A percentile compares a stretch with the other conserved stretches of the same genome.
Conservation (phyloP, 1,284 basidiomycete genomes). For the Boletus smithii region DNA sequence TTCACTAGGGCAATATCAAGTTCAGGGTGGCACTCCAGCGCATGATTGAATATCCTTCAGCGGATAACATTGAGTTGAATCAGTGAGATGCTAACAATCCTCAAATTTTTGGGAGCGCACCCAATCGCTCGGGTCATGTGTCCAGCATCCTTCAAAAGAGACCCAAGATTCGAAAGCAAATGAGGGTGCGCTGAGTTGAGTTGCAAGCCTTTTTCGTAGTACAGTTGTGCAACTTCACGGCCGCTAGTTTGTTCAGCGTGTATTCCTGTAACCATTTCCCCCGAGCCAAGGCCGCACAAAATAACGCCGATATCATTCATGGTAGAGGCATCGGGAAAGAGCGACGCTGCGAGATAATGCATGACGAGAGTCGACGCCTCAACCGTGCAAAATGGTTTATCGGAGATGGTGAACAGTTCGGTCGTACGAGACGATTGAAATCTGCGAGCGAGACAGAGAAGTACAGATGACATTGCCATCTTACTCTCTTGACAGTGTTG, state of each 20-base stretch:
- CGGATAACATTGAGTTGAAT: constrained; percentile 1
- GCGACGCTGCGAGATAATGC: constrained; percentile 56
- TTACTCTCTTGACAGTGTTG: constrained; percentile 28
- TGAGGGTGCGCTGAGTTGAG: constrained; percentile 57
- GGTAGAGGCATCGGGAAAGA: constrained; percentile 52
- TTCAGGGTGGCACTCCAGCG: constrained; percentile 52
- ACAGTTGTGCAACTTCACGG: constrained; percentile 47
- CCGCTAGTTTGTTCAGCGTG: constrained; percentile 25
- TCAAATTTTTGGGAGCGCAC: constrained; percentile 29
- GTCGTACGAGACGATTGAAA: constrained; percentile 39
- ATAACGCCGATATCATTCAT: constrained; percentile 64
- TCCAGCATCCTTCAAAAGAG: constrained; percentile 58
- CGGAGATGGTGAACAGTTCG: constrained; percentile 28
- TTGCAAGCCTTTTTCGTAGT: constrained; percentile 53
- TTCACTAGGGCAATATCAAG: constrained; percentile 62
- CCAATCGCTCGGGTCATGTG: constrained; percentile 49
- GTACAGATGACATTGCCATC: constrained; percentile 49
- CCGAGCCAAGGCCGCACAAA: constrained; percentile 45
- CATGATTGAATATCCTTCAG: constrained; percentile 32
- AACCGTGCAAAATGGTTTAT: constrained; percentile 42
- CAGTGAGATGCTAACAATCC: constrained; percentile 1
- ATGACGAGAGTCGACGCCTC: constrained; percentile 49
- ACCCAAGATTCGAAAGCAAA: constrained; percentile 59
- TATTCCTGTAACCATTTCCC: constrained; percentile 19
- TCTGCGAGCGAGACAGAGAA: constrained; percentile 55